Evolutionary conservation across 768 basidiomycete genomes (phyloP), one percentile per base, ranked within the genome.

Genomic region (Boletus sensibilis): DNA sequence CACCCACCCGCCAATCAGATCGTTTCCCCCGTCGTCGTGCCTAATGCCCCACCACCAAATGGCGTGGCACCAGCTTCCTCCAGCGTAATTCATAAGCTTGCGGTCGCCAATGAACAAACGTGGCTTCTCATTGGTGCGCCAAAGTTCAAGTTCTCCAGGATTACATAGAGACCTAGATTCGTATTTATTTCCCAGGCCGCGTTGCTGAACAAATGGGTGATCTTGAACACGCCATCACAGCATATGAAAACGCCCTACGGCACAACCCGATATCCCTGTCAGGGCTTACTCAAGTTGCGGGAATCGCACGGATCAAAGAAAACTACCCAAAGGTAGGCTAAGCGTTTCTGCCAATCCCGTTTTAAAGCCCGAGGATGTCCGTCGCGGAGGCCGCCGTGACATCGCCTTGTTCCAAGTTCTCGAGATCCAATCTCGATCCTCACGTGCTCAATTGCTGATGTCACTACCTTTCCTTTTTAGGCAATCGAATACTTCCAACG

Each of bases 401-500:
- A 64, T 52, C 58, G 61, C 51, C 50, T 60, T 60, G 50, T 48
- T 59, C 59, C 61, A 46, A 50, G 55, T 58, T 64, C 53, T 55
- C 29, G 18, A 50, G 60, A 69, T 70, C 63, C 27, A 55, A 72
- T 72, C 68, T 16, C 25, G 64, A 68, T 74, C 59, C 29, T 61
- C 70, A 72, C 65, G 65, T 70, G 70, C 45, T 56, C 58, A 37
- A 3, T 33, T 44, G 64, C 64, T 73, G 68, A 72, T 68, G 62
- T 72, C 64, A 72, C 43, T 43, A 0, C n/a, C 9, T 38, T 72
- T 52, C 68, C 58, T 62, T 52, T 70, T 60, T 74, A 94, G 92
- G 96, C 96, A 46, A 87, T 98, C 72, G 96, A 98, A 57, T 97
- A 90, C 76, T 98, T 97, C 72, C 92, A 97, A 65, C 87, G 95